These are phyloP conservation scores for Clohesyomyces aquaticus DNA, from an alignment of 495 filamentous ascomycete species.

Conservation along the genomic window DNA sequence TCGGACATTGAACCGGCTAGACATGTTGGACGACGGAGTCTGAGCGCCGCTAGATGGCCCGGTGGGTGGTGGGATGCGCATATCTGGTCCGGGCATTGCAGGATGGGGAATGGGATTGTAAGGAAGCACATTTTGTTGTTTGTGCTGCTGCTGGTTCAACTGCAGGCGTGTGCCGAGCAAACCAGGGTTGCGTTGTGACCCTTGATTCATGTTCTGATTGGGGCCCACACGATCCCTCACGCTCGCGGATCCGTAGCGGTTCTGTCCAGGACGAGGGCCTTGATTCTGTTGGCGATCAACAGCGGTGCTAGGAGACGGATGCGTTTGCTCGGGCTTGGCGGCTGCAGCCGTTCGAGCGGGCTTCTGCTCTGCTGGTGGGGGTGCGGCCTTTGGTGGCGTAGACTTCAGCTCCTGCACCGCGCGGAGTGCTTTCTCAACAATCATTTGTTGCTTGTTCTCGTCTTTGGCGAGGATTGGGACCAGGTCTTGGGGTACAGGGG, in stretches of 20 bases:
- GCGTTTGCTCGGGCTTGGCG: slow-evolving; percentile 31
- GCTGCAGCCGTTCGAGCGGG: slow-evolving; percentile 33
- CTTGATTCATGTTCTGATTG: slow-evolving; percentile 51
- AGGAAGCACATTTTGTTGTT: slow-evolving; percentile 39
- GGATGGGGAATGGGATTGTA: slow-evolving; percentile 51
- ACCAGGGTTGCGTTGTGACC: slow-evolving; percentile 43
- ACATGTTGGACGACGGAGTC: slow-evolving; percentile 56
- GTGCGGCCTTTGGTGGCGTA: slow-evolving; percentile 49
- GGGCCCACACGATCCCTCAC: slow-evolving; percentile 40
- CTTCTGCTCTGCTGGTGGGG: slow-evolving; percentile 41
- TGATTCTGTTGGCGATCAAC: slow-evolving; percentile 55
- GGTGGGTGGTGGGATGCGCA: slow-evolving; percentile 52
- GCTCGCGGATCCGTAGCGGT: slow-evolving; percentile 30
- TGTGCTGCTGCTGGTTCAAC: slow-evolving; percentile 61
- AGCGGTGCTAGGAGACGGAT: slow-evolving; percentile 25
- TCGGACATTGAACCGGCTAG: slow-evolving; percentile 76
- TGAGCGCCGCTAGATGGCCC: slow-evolving; percentile 52
- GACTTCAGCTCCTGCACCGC: slow-evolving; percentile 58
- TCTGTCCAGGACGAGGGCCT: slow-evolving; percentile 47
- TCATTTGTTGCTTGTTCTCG: slow-evolving; percentile 84
- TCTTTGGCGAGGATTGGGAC: slow-evolving; percentile 97
- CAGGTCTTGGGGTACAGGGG: slow-evolving; percentile 87
- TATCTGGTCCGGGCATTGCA: slow-evolving; percentile 58
- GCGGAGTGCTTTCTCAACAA: slow-evolving; percentile 74
- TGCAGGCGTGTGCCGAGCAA: slow-evolving; percentile 55